Conservation (phyloP, 768 basidiomycete species). For the Hemileccinum rubropunctum region DNA sequence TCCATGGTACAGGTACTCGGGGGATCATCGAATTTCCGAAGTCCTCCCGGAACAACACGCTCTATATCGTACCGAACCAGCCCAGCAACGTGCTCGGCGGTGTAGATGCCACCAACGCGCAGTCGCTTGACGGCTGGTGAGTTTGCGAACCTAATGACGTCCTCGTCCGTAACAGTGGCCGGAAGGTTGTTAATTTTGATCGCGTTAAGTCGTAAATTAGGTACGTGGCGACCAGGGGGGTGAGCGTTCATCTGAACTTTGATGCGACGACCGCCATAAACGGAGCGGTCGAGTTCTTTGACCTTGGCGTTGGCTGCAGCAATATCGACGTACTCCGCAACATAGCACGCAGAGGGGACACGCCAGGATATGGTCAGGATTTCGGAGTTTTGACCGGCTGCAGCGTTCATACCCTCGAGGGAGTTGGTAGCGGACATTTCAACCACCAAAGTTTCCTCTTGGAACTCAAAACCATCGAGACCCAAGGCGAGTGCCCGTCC, state of each 20-base stretch:
- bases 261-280: slow-evolving; percentile 43
- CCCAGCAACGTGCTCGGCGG: slow-evolving; percentile 18
- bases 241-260: slow-evolving; percentile 43
- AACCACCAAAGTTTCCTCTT: slow-evolving; percentile 40
- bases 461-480: slow-evolving; percentile 50
- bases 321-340: slow-evolving; percentile 40
- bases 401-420: slow-evolving; percentile 42
- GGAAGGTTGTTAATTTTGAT: slow-evolving; percentile 47
- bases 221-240: slow-evolving; percentile 31
- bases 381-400: slow-evolving; percentile 31
- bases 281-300: slow-evolving; percentile 34
- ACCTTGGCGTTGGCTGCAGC: slow-evolving; percentile 30
- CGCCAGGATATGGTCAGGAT: slow-evolving; percentile 52
- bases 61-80: slow-evolving; percentile 26
- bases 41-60: slow-evolving; percentile 14
- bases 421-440: slow-evolving; percentile 40
- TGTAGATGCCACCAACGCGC: slow-evolving; percentile 18
- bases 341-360: slow-evolving; percentile 42
- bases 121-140: slow-evolving; percentile 26
- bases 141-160: slow-evolving; percentile 32
- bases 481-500: slow-evolving; percentile 40
- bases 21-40: slow-evolving; percentile 27
- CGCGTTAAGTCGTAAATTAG: slow-evolving; percentile 30
- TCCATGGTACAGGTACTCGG: slow-evolving; percentile 21
- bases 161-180: slow-evolving; percentile 16